phyloP scores from a whole-genome alignment of 2,329 filamentous ascomycete genomes.

The Colletotrichum sp. region DNA sequence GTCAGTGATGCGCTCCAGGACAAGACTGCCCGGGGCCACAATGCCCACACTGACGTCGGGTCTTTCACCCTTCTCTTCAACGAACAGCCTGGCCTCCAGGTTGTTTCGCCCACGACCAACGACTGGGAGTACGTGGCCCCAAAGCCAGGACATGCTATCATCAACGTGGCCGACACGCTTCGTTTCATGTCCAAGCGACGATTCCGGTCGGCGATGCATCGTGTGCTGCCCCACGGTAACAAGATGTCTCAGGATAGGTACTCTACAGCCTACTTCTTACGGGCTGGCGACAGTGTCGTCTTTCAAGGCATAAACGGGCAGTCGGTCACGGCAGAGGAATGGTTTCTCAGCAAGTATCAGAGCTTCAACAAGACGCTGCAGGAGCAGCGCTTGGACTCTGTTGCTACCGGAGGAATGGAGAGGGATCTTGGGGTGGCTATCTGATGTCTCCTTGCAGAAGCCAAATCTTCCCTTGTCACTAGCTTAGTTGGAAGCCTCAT shows the following conservation, averaged over 20 bases:
- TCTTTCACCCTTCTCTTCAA: neutral
- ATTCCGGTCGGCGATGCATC: neutral
- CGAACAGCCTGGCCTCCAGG: neutral
- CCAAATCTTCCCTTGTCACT: neutral
- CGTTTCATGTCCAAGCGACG: neutral
- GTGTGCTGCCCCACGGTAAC: neutral
- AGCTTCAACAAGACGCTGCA: neutral
- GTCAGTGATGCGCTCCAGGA: neutral
- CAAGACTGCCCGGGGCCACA: neutral
- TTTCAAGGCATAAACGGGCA: neutral
- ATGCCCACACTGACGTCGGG: neutral
- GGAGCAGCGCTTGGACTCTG: neutral
- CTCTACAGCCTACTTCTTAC: neutral
- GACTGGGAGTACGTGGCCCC: neutral
- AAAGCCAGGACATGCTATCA: neutral
- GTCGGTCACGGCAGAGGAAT: neutral
- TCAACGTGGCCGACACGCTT: neutral
- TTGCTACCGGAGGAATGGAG: neutral
- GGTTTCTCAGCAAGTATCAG: neutral
- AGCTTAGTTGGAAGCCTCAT: neutral
- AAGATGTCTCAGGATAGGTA: neutral
- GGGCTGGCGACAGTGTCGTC: neutral
- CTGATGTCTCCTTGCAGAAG: neutral
- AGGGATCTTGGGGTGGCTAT: neutral
- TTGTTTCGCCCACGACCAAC: neutral